Evolutionary conservation across 2,329 filamentous ascomycete species (phyloP).

Genomic region (Cytospora piceae): DNA sequence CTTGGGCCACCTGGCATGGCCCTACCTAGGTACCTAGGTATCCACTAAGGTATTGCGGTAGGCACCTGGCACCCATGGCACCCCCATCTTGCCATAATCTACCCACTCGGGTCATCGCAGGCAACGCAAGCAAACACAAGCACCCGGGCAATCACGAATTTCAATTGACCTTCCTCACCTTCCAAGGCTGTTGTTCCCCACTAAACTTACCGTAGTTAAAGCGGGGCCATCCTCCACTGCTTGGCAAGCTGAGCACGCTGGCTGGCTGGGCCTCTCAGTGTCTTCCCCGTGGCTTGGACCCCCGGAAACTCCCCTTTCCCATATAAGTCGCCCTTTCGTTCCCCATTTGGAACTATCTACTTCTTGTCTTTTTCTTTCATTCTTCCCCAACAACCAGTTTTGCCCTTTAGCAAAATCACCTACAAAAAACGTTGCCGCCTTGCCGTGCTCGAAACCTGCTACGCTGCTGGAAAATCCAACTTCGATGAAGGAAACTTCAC

Average conservation of each 20-base stretch:
- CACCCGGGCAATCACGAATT: no score
- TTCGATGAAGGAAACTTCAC: conserved; percentile 67
- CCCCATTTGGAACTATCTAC: neutral
- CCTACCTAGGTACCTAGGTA: neutral
- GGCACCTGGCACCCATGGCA: no score
- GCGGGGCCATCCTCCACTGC: neutral
- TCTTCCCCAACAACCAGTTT: conserved; percentile 5
- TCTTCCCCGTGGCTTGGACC: neutral
- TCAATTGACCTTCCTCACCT: no score
- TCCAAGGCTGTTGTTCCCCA: neutral
- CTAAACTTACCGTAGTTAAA: neutral
- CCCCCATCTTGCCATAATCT: no score
- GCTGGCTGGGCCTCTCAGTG: neutral
- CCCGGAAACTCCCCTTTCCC: conserved; percentile 20
- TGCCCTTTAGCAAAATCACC: conserved; percentile 2
- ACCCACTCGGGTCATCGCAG: neutral
- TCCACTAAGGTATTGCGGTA: neutral
- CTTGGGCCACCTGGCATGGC: neutral
- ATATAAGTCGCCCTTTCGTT: conserved; percentile 19
- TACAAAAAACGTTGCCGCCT: conserved; percentile 8
- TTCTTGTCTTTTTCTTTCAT: neutral
- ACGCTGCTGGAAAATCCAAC: conserved; percentile 38
- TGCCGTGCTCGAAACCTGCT: conserved; percentile 27
- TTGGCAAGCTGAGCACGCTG: neutral
- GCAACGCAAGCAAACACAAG: no score